Evolutionary conservation across 345 rosid genomes (phyloP).

Genomic region (Brassica nigra): DNA sequence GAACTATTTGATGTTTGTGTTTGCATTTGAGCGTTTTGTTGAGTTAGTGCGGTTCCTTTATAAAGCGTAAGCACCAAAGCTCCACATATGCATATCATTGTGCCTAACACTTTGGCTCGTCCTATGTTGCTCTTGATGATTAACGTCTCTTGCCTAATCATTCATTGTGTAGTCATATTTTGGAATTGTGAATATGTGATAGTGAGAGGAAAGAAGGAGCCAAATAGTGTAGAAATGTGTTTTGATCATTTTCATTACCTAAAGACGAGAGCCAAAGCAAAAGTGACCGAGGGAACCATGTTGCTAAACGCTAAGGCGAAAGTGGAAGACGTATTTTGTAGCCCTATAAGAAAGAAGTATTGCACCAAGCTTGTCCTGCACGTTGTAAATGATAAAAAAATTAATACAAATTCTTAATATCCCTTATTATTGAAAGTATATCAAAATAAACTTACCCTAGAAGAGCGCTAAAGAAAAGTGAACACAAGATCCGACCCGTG

Average conservation of each 20-base stretch:
- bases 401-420: not conserved
- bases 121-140: constrained; percentile 50
- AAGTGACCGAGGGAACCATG: constrained; percentile 63
- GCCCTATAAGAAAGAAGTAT: constrained; percentile 59
- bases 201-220: not conserved
- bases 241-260: constrained; percentile 39
- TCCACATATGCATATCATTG: constrained; percentile 59
- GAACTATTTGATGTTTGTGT: constrained; percentile 19
- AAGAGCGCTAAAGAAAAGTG: constrained; percentile 54
- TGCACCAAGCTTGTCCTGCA: constrained; percentile 53
- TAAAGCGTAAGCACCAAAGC: constrained; percentile 59
- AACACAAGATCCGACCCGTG: constrained; percentile 42
- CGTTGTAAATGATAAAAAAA: not conserved
- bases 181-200: not conserved
- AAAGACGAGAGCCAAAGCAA: constrained; percentile 51
- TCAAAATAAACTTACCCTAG: constrained; percentile 45
- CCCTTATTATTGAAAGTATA: not conserved
- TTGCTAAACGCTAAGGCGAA: constrained; percentile 61
- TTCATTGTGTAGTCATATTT: not conserved
- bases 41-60: constrained; percentile 50
- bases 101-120: constrained; percentile 57
- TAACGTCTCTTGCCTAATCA: constrained; percentile 52
- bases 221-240: not conserved
- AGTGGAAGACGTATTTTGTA: constrained; percentile 60
- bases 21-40: constrained; percentile 1